Conservation (phyloP, 2,329 filamentous ascomycete genomes). For the Fusarium chaquense region DNA sequence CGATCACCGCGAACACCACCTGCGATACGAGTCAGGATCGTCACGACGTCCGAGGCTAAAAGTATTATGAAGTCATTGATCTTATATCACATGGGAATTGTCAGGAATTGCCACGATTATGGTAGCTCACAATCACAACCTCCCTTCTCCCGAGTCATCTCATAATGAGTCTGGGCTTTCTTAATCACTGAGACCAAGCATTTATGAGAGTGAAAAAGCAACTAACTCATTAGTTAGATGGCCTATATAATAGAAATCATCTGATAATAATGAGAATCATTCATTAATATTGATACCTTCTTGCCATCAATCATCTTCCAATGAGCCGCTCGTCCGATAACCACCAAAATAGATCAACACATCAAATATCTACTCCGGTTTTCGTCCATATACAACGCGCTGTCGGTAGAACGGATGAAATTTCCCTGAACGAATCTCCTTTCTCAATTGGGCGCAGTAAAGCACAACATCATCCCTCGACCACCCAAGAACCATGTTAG, state of each 20-base stretch:
- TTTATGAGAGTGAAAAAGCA: background rate
- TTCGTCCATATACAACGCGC: constrained; percentile 46
- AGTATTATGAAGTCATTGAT: background rate
- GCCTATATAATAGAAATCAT: background rate
- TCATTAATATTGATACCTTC: background rate
- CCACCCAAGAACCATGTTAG: constrained; percentile 54
- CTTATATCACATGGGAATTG: background rate
- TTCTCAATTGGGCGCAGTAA: constrained; percentile 52
- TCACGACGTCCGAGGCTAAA: constrained; percentile 5
- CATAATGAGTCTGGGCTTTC: background rate
- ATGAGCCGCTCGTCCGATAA: background rate
- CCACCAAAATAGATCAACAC: background rate
- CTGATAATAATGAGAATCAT: too few relatives aligned
- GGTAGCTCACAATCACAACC: background rate
- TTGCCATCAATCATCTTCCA: background rate
- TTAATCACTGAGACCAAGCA: background rate
- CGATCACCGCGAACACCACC: background rate
- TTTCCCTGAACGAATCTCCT: constrained; percentile 48
- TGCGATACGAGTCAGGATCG: background rate
- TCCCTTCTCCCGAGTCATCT: background rate
- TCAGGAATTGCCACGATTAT: background rate
- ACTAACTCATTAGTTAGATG: too few relatives aligned
- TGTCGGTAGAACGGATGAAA: constrained; percentile 49
- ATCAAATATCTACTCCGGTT: constrained; percentile 23
- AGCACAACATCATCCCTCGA: constrained; percentile 50